phyloP scores from a whole-genome alignment of 1,284 basidiomycete genomes.

The Tranzscheliella williamsii region DNA sequence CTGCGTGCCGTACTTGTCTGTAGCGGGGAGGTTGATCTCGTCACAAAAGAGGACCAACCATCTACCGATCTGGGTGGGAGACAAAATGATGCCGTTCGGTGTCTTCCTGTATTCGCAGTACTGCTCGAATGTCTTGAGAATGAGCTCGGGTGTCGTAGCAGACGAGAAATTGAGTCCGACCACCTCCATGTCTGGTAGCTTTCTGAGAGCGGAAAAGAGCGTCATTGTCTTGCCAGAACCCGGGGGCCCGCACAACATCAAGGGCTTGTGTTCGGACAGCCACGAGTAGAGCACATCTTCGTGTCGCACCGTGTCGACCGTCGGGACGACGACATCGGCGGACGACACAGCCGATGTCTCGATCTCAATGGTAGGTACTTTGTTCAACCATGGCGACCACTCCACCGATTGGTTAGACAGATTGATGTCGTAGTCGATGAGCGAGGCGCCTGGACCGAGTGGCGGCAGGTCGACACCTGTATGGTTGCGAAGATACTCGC shows the following conservation, averaged over 20 bases:
- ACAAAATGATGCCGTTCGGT: constrained; percentile 90
- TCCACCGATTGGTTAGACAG: constrained; percentile 63
- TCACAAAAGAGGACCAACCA: constrained; percentile 99
- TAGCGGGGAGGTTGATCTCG: constrained; percentile 96
- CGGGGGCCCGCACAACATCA: constrained; percentile 97
- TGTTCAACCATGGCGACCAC: constrained; percentile 83
- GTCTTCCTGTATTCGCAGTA: constrained; percentile 99
- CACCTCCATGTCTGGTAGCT: constrained; percentile 97
- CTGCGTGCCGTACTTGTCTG: constrained; percentile 98
- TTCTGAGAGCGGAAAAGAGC: constrained; percentile 95
- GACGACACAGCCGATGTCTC: constrained; percentile 94
- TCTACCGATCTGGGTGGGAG: constrained; percentile 90
- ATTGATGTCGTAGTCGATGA: constrained; percentile 90
- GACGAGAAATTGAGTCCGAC: constrained; percentile 99
- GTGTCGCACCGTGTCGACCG: constrained; percentile 96
- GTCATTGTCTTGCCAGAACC: constrained; percentile 99
- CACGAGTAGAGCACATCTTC: constrained; percentile 98
- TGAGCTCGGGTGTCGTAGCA: constrained; percentile 94
- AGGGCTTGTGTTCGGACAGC: constrained; percentile 97
- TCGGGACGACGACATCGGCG: constrained; percentile 95
- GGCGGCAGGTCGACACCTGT: constrained; percentile 88
- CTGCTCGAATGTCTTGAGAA: constrained; percentile 99
- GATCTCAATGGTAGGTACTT: constrained; percentile 90
- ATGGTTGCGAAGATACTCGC: constrained; percentile 80
- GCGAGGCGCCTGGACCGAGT: constrained; percentile 71